Percentiles rank a stretch among this genome's conserved stretches.
Conservation (phyloP, 2,329 filamentous ascomycete genomes). For the Fonsecaea erecta region DNA sequence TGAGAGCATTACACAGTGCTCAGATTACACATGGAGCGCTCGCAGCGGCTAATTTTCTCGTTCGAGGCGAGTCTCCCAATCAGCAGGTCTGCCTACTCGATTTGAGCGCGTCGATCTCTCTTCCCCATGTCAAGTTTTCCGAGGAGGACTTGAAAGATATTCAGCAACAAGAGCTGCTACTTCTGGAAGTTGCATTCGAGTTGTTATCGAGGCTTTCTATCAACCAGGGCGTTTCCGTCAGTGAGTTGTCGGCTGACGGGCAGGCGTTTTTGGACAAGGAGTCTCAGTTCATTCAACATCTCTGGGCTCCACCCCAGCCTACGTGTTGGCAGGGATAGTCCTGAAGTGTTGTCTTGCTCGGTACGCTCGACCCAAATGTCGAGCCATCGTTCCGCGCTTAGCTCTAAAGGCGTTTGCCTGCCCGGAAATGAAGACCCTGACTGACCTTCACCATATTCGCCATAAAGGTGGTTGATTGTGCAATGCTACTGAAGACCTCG, state of each 20-base stretch:
- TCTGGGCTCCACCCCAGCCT: conserved; percentile 16
- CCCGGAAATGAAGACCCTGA: too few relatives aligned
- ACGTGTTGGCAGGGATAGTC: conserved; percentile 18
- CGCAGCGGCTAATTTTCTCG: conserved; percentile 13
- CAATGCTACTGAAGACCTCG: too few relatives aligned
- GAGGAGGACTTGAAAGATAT: conserved; percentile 8
- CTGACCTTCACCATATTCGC: too few relatives aligned
- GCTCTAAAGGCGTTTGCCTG: too few relatives aligned
- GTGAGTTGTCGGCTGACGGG: conserved; percentile 4
- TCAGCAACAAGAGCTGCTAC: conserved; percentile 7
- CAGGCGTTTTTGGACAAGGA: conserved; percentile 6
- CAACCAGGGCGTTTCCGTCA: conserved; percentile 15
- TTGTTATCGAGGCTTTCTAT: conserved; percentile 11
- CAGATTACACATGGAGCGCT: background rate
- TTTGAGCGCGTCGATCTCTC: conserved; percentile 18
- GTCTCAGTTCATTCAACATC: conserved; percentile 14
- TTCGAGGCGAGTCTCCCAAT: too few relatives aligned
- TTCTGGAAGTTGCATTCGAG: conserved; percentile 12
- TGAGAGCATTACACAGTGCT: conserved; percentile 7
- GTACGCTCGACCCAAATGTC: too few relatives aligned
- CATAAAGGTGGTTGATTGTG: too few relatives aligned
- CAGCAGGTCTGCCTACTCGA: conserved; percentile 16
- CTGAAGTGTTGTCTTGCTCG: too few relatives aligned
- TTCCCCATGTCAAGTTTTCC: conserved; percentile 18
- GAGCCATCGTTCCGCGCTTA: too few relatives aligned